These are phyloP conservation scores for Rhodamnia argentea DNA, from an alignment of 345 rosid genomes.

Conservation along the genomic window DNA sequence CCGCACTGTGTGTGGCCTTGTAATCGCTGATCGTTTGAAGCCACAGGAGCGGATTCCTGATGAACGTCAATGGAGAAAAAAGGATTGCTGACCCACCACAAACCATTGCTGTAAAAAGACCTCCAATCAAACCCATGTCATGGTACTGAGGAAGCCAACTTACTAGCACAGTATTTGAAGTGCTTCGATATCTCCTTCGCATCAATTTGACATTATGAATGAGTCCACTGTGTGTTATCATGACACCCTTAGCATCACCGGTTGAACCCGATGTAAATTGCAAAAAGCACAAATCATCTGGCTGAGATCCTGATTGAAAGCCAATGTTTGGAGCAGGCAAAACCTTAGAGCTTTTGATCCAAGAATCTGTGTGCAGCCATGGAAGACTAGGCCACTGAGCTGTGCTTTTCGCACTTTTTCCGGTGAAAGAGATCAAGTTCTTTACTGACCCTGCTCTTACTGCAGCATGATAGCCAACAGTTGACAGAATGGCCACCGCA, in stretches of 20 bases:
- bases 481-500: slow-evolving; percentile 52
- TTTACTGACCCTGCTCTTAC: slow-evolving; percentile 53
- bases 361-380: slow-evolving; percentile 62
- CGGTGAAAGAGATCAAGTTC: slow-evolving; percentile 26
- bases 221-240: slow-evolving; percentile 57
- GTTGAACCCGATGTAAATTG: slow-evolving; percentile 73
- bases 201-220: slow-evolving; percentile 58
- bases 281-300: slow-evolving; percentile 43
- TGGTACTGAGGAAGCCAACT: slow-evolving; percentile 82
- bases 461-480: slow-evolving; percentile 44
- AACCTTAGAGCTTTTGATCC: slow-evolving; percentile 32
- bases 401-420: slow-evolving; percentile 18
- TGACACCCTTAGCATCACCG: slow-evolving; percentile 67
- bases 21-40: slow-evolving; percentile 45
- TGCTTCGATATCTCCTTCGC: slow-evolving; percentile 41
- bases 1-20: slow-evolving; percentile 57
- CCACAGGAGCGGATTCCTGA: slow-evolving; percentile 59
- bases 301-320: slow-evolving; percentile 17
- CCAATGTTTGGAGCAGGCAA: background rate
- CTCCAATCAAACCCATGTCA: slow-evolving; percentile 72
- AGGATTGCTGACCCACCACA: slow-evolving; percentile 50
- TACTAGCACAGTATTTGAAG: slow-evolving; percentile 44
- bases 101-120: slow-evolving; percentile 53
- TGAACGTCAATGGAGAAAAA: slow-evolving; percentile 52
- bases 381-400: slow-evolving; percentile 55